Evolutionary conservation across 306 rosid genomes (phyloP), one percentile per base, ranked within the genome.

Genomic region (Malus orientalis): DNA sequence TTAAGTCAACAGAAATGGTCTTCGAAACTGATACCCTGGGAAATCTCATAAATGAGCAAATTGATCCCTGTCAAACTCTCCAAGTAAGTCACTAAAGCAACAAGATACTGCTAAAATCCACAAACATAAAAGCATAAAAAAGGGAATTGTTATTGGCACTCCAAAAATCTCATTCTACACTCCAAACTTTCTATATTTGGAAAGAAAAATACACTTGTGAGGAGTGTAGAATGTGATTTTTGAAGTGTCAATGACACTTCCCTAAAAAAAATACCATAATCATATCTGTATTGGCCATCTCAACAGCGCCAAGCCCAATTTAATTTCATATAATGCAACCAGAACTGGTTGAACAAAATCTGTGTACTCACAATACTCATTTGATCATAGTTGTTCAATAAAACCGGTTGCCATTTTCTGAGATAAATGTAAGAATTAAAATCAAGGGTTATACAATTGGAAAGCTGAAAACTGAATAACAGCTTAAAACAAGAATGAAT

Each of bases 241-340:
- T 25, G 25, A 25, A 25, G 25, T 25, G 25, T 25, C 25, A 25
- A 25, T 25, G 25, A 25, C 25, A 25, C 25, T 25, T 25, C 25
- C 25, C 25, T 25, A 25, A 29, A 82, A 54, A 69, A 58, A 70
- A 66, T 91, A 93, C 98, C 94, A 74, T 78, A 71, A 88, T 66
- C 57, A 70, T 79, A 67, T 86, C 69, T 74, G 73, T 71, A 57
- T 81, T 77, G 73, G 81, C 87, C 69, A 66, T 75, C 67, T 85
- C 88, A 73, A 83, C 42, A 95, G 80, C 8, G 97, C 88, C 71
- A 89, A 76, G 68, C 97, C 98, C 76, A 92, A 84, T 78, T 92
- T 95, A 86, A 95, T 88, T 86, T 95, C 98, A 84, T 90, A 89
- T 32, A 92, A 89, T 19, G 98, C 93, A 80, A 95, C 91, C 85